Percentiles rank a stretch among this genome's conserved stretches.
Evolutionary conservation across 2,329 filamentous ascomycete genomes (phyloP).

Genomic region (Purpureocillium lavendulum): DNA sequence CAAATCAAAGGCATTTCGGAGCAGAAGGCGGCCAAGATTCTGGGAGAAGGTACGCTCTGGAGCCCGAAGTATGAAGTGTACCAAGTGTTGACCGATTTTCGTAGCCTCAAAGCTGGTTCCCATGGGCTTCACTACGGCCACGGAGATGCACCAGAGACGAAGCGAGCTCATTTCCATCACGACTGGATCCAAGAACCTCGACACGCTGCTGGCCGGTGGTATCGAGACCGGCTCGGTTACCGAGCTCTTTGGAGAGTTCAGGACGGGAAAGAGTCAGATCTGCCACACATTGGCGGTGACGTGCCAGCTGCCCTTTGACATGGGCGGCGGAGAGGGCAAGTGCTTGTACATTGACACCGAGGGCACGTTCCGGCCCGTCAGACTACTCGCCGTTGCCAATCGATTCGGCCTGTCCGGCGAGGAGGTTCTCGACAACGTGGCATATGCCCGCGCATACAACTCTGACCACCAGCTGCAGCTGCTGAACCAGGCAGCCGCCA

Average conservation of each 20-base stretch:
- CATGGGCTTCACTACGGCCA: constrained; percentile 98
- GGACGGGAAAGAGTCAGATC: constrained; percentile 97
- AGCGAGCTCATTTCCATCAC: constrained; percentile 98
- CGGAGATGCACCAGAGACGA: constrained; percentile 95
- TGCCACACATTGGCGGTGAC: constrained; percentile 98
- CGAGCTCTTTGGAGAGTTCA: constrained; percentile 95
- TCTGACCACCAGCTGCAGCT: constrained; percentile 95
- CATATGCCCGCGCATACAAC: constrained; percentile 96
- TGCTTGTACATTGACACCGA: constrained; percentile 98
- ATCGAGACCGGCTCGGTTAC: constrained; percentile 97
- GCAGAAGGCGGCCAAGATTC: constrained; percentile 86
- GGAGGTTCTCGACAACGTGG: constrained; percentile 96
- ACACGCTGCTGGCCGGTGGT: constrained; percentile 88
- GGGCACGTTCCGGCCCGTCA: constrained; percentile 90
- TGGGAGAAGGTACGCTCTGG: constrained; percentile 66
- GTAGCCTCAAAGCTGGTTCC: constrained; percentile 89
- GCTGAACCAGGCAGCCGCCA: constrained; percentile 87
- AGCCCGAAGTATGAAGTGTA: no score
- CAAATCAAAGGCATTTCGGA: constrained; percentile 98
- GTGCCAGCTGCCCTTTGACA: constrained; percentile 95
- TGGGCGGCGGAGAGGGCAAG: constrained; percentile 97
- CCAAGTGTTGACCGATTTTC: neutral
- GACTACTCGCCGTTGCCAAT: constrained; percentile 84
- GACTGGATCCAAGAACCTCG: constrained; percentile 93
- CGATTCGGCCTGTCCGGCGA: constrained; percentile 91